Evolutionary conservation across 108 stramenopile species (phyloP), one percentile per base, ranked within the genome.

Genomic region (Ochromonas danica): DNA sequence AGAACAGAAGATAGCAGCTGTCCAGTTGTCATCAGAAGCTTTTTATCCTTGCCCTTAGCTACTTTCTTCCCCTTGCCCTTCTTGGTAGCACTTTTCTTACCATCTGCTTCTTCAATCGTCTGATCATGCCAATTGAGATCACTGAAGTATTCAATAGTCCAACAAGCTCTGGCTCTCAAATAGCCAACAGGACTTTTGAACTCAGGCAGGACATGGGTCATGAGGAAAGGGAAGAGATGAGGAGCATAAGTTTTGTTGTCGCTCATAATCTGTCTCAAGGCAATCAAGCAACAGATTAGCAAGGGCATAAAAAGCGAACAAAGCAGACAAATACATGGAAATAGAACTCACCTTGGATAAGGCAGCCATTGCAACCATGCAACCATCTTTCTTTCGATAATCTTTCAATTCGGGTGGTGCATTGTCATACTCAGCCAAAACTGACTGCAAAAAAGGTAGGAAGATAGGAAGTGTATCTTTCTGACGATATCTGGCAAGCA

Each of bases 361-460:
- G 1, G 91, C 94, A 51, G 95, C 94, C 77, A 97, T 92, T 31
- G 89, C 89, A 2, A 94, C 81, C 22, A 97, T 81, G 14, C 94
- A 94, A 36, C 93, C 94, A 79, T 97, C 97, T 80, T 96, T 95
- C 86, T 91, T 89, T 10, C 93, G 79, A 80, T 94, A 93, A 83
- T 95, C 93, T 14, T 71, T 40, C 71, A 91, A 87, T 40, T 71
- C 83, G 40, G 87, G 89, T 0, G 93, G 89, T 14, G 92, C 78
- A 28, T 86, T 77, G 41, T 80, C 85, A 90, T 96, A 97, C 27
- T 89, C 83, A 35, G 89, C 88, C 70, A 97, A 75, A 43, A 92
- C 90, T 60, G 91, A 87, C 38, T 92, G 91, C 85, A 95, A 85
- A 71, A 90, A 89, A 30, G 84, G 87, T 31, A 97, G 62, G 42